Evolutionary conservation across 1,284 basidiomycete genomes (phyloP).

Genomic region (Ceratobasidium sp.): DNA sequence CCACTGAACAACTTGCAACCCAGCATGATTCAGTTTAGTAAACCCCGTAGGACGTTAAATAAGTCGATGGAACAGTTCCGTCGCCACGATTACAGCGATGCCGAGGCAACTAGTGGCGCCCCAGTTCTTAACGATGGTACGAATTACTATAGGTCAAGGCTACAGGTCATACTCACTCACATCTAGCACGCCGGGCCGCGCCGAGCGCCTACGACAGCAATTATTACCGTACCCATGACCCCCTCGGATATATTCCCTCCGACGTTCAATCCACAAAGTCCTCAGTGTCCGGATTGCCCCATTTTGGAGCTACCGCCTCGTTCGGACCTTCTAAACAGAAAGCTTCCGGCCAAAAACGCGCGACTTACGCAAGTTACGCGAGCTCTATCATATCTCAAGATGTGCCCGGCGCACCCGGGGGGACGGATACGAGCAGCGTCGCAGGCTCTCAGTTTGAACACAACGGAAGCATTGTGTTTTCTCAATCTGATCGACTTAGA

Average conservation of each 20-base stretch:
- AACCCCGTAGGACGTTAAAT: constrained; percentile 82
- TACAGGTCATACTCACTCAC: constrained; percentile 40
- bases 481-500: constrained; percentile 76
- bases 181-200: constrained; percentile 66
- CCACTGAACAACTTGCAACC: constrained; percentile 95
- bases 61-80: constrained; percentile 92
- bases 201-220: constrained; percentile 91
- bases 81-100: constrained; percentile 84
- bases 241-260: constrained; percentile 91
- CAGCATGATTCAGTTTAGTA: constrained; percentile 99
- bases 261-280: constrained; percentile 93
- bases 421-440: constrained; percentile 66
- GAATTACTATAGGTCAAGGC: constrained; percentile 42
- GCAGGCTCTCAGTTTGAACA: constrained; percentile 55
- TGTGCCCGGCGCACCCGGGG: constrained; percentile 61
- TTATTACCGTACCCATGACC: constrained; percentile 95
- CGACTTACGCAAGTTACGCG: constrained; percentile 83
- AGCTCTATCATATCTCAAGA: constrained; percentile 92
- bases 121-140: constrained; percentile 43
- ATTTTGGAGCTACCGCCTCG: constrained; percentile 69
- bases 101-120: constrained; percentile 60
- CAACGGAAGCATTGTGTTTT: constrained; percentile 70
- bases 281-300: constrained; percentile 89
- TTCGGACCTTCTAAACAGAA: constrained; percentile 70
- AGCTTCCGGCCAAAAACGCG: constrained; percentile 69